Evolutionary conservation across 192 early-diverging fungal genomes (phyloP), one percentile per base, ranked within the genome.

Genomic region (Glomus cerebriforme): DNA sequence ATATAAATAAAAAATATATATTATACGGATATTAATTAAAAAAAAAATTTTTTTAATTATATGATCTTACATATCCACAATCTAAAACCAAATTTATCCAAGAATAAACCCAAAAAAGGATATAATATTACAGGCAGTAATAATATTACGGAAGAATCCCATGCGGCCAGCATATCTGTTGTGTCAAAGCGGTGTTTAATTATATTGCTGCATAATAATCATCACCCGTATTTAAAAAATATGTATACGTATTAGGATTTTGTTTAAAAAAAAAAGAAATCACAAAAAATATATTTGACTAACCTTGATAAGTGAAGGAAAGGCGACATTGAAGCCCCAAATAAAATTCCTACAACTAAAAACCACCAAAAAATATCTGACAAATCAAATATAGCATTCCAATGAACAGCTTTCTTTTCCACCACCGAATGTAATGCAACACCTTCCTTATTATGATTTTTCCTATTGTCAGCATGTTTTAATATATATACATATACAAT

Each of bases 91-190:
- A 82, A 85, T 68, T 85, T 81, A 82, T 95, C 92, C 59, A 95
- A 85, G 77, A 90, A 90, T 60, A 88, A 79, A 9, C 93, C 93
- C 27, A 95, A 80, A 77, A 93, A 89, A 3, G 93, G 93, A 71
- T 92, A 91, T 71, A 92, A 62, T 39, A 92, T 80, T 9, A 93
- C 86, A 24, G 93, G 93, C 74, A 92, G 82, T 17, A 92, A 83
- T 82, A 92, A 88, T 29, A 90, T 90, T 43, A 92, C 81, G 37
- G 90, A 91, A 8, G 92, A 92, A 10, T 87, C 86, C 82, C 88
- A 90, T 12, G 91, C 91, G 3, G 92, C 92, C 10, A 87, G 59
- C 5, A 83, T 69, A 69, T 95, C 91, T n/a, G 83, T 81, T 17
- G 85, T 82, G 24, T 83, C 86, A 75, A 92, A 95, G 10, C 91